Evolutionary conservation across 1,139 yeast genomes (phyloP), one percentile per base, ranked within the genome.

Genomic region (Candida frijolesensis): DNA sequence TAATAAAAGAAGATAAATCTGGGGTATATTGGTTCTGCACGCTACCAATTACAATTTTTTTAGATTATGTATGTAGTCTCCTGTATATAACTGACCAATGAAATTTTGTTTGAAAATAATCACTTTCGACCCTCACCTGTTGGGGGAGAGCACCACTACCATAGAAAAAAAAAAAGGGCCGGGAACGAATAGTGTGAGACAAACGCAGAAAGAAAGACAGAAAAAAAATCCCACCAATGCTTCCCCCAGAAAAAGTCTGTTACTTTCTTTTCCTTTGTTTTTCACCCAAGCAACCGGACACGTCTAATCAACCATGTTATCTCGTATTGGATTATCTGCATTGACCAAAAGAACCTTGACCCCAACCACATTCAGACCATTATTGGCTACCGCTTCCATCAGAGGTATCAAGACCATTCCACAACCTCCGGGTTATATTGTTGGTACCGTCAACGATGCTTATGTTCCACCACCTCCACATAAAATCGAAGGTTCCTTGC

Each of bases 381-480:
- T 42, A 14, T 44, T 41, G 29, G 25, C 32, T 11, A 15, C 58
- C 14, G 46, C 55, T 32, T 52, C 60, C 37, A 14, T 34, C 18
- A 65, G 71, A 57, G 70, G 70, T 18, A 55, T 67, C 48, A 68
- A 68, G 54, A 66, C 70, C 45, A 84, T 76, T 53, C 79, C 79
- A 46, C 88, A 86, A 66, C 91, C 92, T 39, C 89, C 94, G 51
- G 91, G 94, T 41, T 74, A 80, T 64, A 80, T 87, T 49, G 82
- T 83, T 38, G 95, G 92, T 27, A 81, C 87, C 6, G 90, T 87
- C 40, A 87, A 87, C 63, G 94, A 87, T 56, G 89, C 94, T 19
- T 84, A 80, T 60, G 73, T 76, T 7, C 78, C 82, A 8, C 94
- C 94, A 48, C 66, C 72, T 45, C 67, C 84, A 12, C 71, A 76